Conservation (phyloP, 805 yeast species). For the Priceomyces haplophilus region DNA sequence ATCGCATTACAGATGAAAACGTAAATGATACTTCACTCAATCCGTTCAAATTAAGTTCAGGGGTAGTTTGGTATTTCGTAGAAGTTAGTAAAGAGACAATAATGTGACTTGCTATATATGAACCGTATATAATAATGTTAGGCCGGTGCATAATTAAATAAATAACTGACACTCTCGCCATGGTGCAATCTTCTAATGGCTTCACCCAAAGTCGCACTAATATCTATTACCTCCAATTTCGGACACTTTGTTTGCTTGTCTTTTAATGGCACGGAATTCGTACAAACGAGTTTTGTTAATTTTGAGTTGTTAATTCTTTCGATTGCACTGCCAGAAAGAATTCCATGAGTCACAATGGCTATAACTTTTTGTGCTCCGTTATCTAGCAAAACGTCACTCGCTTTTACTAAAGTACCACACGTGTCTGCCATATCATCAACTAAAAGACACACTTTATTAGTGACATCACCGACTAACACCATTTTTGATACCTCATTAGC, state of each 20-base stretch:
- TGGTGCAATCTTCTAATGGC: conserved; percentile 81
- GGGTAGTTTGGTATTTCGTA: conserved; percentile 62
- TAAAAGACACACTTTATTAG: conserved; percentile 69
- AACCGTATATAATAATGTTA: conserved; percentile 5
- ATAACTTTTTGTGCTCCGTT: conserved; percentile 70
- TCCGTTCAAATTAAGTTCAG: conserved; percentile 64
- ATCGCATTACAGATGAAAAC: conserved; percentile 46
- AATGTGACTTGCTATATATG: background rate
- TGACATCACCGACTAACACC: conserved; percentile 84
- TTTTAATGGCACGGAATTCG: conserved; percentile 77
- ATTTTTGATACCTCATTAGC: conserved; percentile 82
- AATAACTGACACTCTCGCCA: conserved; percentile 80
- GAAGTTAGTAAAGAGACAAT: conserved; percentile 46
- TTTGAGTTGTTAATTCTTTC: conserved; percentile 66
- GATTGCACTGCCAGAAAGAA: conserved; percentile 71
- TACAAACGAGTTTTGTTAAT: conserved; percentile 68
- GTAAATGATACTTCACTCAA: conserved; percentile 39
- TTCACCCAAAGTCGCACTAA: conserved; percentile 73
- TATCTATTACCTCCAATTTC: conserved; percentile 65
- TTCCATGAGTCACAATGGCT: conserved; percentile 83
- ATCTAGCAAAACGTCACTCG: conserved; percentile 69
- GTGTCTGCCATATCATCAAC: conserved; percentile 92
- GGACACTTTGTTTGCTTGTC: conserved; percentile 58
- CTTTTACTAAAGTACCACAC: conserved; percentile 81
- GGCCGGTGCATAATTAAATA: conserved; percentile 65